These are phyloP conservation scores for Phlebiopsis gigantea DNA, from an alignment of 768 basidiomycete species.

Conservation along the genomic window DNA sequence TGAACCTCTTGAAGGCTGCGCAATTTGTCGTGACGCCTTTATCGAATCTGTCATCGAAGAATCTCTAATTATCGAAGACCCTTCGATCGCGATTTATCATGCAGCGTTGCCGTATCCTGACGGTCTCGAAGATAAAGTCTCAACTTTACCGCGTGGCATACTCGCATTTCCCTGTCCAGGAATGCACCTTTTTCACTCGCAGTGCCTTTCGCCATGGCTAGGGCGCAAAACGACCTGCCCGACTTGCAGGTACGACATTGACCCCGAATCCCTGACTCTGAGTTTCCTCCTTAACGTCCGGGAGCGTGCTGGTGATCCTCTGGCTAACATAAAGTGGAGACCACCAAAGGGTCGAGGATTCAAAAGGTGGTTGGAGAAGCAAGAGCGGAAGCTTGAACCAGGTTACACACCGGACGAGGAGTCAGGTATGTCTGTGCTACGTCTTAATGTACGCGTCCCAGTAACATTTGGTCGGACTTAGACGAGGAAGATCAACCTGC, in stretches of 20 bases:
- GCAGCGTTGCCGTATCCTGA: conserved; percentile 18
- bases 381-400: conserved; percentile 11
- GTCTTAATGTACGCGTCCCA: too few species aligned
- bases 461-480: too few species aligned
- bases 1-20: conserved; percentile 54
- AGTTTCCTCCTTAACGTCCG: conserved; percentile 1
- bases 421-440: not conserved
- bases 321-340: conserved; percentile 12
- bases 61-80: not conserved
- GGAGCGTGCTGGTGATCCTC: not conserved
- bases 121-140: not conserved
- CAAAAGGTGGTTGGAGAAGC: conserved; percentile 18
- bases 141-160: conserved; percentile 27
- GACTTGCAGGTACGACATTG: conserved; percentile 77
- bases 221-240: conserved; percentile 80
- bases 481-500: too few species aligned
- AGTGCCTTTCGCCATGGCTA: conserved; percentile 80
- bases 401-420: not conserved
- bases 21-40: conserved; percentile 73
- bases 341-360: conserved; percentile 16
- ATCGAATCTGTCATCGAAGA: conserved; percentile 36
- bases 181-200: conserved; percentile 68
- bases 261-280: conserved; percentile 66
- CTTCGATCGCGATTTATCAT: not conserved
- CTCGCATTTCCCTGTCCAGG: conserved; percentile 68